Evolutionary conservation across 805 yeast species (phyloP), one percentile per base, ranked within the genome.

Genomic region (Priceomyces haplophilus): DNA sequence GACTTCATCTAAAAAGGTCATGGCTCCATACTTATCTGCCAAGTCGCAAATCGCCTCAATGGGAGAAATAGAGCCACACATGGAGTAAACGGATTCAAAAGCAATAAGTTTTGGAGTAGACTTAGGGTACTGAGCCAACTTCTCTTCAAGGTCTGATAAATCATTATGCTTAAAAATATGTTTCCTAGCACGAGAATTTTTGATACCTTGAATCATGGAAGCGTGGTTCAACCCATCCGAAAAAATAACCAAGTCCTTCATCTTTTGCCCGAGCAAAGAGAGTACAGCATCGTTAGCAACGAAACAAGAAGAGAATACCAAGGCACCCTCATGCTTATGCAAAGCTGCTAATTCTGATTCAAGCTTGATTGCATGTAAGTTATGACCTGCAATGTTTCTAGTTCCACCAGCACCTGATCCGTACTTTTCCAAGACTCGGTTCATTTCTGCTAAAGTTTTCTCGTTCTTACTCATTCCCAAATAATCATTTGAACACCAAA

Each of bases 361-460:
- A 58, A 93, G 77, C 52, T 75, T 76, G 58, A 93, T 80, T n/a
- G 98, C 95, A 55, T 85, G 91, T 45, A 71, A 65, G 65, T 93
- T 93, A 65, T 93, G 99, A 48, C 99, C 99, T 1, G 99, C 99
- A 63, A 93, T 93, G 69, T 93, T 93, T 60, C 99, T 79, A 38
- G 99, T 93, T 54, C 99, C 99, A 59, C 99, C 99, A 7, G 99
- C 96, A 55, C 99, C 99, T 3, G 96, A 85, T 56, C 99, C 99
- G 62, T 93, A 93, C 69, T 79, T 81, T 55, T 85, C 85, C 64
- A 93, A 75, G 13, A 95, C 82, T 38, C 72, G 62, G 54, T 84
- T 83, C 91, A 91, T 93, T 43, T 80, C 81, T 13, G 78, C 68
- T 46, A 88, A 69, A 34, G 91, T 91, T 49, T 75, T 70, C 48